phyloP scores from a whole-genome alignment of 148 eudicot species.

The Chenopodium quinoa region DNA sequence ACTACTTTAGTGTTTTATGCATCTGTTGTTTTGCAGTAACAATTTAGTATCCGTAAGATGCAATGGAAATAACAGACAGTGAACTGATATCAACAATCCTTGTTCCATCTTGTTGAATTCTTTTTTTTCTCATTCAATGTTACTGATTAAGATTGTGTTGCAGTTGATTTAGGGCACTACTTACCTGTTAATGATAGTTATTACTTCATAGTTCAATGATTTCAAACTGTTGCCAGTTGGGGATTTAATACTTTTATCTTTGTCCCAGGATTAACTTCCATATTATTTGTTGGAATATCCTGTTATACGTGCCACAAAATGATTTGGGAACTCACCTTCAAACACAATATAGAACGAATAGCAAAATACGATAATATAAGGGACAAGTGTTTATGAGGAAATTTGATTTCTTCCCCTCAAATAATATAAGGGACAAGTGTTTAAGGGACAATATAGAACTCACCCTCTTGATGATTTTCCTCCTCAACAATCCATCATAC shows the following conservation, averaged over 20 bases:
- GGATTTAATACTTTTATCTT: neutral
- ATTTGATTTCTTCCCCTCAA: too few relatives aligned
- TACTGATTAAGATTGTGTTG: neutral
- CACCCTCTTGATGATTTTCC: too few relatives aligned
- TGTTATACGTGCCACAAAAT: too few relatives aligned
- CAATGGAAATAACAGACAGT: neutral
- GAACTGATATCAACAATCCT: neutral
- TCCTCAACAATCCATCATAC: too few relatives aligned
- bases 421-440: too few relatives aligned
- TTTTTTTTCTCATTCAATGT: too few relatives aligned
- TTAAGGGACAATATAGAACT: too few relatives aligned
- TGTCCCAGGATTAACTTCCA: neutral
- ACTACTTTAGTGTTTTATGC: neutral
- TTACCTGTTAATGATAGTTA: neutral
- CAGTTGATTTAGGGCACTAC: neutral
- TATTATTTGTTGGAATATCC: neutral
- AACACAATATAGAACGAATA: too few relatives aligned
- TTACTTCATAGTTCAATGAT: neutral
- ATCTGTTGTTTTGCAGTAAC: neutral
- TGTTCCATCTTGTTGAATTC: neutral
- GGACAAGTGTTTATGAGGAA: too few relatives aligned
- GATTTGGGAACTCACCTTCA: too few relatives aligned
- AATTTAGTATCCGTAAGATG: neutral
- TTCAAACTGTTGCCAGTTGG: neutral
- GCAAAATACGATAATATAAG: too few relatives aligned